phyloP scores from a whole-genome alignment of 352 stramenopile genomes.

The Globisporangium spinosum region DNA sequence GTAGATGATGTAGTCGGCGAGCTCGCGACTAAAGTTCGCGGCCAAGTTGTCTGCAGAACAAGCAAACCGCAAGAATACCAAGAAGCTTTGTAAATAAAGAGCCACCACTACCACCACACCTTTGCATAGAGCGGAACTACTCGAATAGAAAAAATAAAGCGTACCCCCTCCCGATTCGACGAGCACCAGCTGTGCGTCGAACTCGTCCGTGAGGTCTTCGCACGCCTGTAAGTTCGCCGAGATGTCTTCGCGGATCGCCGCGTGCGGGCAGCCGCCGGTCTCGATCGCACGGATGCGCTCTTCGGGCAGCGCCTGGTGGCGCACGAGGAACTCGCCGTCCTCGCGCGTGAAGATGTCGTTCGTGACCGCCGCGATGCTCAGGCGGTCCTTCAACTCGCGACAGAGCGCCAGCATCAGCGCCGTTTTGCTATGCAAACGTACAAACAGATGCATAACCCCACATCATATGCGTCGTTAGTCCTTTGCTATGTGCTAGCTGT shows the following conservation, averaged over 20 bases:
- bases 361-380: constrained; percentile 90
- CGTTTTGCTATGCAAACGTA: constrained; percentile 81
- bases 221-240: constrained; percentile 95
- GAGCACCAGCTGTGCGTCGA: constrained; percentile 84
- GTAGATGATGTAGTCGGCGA: constrained; percentile 98
- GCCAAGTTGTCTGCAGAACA: constrained; percentile 91
- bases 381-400: constrained; percentile 74
- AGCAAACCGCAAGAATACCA: background rate
- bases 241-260: constrained; percentile 96
- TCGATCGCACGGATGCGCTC: constrained; percentile 95
- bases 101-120: background rate
- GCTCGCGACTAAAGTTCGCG: constrained; percentile 96
- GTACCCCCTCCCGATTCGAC: constrained; percentile 87
- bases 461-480: background rate
- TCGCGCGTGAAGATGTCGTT: constrained; percentile 99
- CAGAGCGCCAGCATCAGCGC: constrained; percentile 93
- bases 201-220: constrained; percentile 91
- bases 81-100: constrained; percentile 4
- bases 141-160: background rate
- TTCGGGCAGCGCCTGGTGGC: constrained; percentile 87
- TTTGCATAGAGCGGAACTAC: background rate
- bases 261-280: constrained; percentile 97
- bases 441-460: background rate
- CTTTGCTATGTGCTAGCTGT: background rate
- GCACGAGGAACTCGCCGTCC: constrained; percentile 97